These are phyloP conservation scores for Posidonia australis DNA, from an alignment of 106 monocot species.

Conservation along the genomic window DNA sequence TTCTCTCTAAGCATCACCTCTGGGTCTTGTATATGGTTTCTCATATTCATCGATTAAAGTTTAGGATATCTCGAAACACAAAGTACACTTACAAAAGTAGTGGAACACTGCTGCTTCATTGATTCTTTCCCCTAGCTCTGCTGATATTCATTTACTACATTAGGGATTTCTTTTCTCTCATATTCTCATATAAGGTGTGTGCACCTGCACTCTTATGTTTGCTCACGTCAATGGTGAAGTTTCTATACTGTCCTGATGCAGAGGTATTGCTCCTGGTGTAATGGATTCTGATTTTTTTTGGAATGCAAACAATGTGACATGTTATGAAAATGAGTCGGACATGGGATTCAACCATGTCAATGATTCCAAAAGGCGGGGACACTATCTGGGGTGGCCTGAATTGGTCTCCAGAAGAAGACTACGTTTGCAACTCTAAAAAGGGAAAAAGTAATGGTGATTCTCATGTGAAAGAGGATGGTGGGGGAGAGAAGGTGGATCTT, in stretches of 20 bases:
- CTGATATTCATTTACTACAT: no score
- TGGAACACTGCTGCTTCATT: no score
- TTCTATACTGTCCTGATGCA: slow-evolving; percentile 16
- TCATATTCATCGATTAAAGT: no score
- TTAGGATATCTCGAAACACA: no score
- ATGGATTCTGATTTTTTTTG: slow-evolving; percentile 80
- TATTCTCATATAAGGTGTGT: background rate
- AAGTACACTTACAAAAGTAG: no score
- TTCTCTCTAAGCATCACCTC: no score
- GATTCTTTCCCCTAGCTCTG: no score
- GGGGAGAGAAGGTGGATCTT: slow-evolving; percentile 12
- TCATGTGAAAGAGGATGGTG: slow-evolving; percentile 22
- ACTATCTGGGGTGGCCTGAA: slow-evolving; percentile 97
- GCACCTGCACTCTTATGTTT: background rate
- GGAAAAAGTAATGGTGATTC: slow-evolving; percentile 37
- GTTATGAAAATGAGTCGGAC: slow-evolving; percentile 96
- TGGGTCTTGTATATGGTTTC: no score
- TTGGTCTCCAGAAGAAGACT: slow-evolving; percentile 90
- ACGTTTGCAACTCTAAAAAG: slow-evolving; percentile 41
- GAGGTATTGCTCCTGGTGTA: slow-evolving; percentile 89
- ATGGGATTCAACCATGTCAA: slow-evolving; percentile 99
- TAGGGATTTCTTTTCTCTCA: no score
- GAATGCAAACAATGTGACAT: slow-evolving; percentile 84
- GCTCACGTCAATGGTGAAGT: background rate
- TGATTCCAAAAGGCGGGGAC: slow-evolving; percentile 98